Evolutionary conservation across 164 flowering plant genomes (phyloP).

Genomic region (Kingdonia uniflora): DNA sequence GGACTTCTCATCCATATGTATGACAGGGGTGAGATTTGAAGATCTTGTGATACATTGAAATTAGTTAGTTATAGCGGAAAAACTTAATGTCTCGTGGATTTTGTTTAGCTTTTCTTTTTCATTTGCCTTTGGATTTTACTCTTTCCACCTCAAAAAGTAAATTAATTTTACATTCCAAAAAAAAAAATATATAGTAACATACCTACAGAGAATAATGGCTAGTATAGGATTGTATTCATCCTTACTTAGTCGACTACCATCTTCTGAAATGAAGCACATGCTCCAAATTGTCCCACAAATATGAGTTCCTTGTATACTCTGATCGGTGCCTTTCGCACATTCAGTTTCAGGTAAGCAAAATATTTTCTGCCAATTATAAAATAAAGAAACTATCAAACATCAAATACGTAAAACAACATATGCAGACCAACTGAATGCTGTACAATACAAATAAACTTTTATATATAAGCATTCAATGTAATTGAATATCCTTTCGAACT

Average conservation of each 20-base stretch:
- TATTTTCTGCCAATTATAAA: conserved; percentile 42
- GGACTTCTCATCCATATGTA: too few species aligned
- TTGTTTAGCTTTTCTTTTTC: too few species aligned
- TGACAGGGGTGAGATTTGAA: too few species aligned
- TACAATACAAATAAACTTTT: conserved; percentile 3
- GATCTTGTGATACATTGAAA: too few species aligned
- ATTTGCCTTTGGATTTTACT: too few species aligned
- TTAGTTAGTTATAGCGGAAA: too few species aligned
- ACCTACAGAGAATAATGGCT: conserved; percentile 68
- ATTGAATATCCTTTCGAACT: too few species aligned
- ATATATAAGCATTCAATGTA: not conserved
- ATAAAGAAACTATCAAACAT: not conserved
- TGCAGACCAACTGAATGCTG: not conserved
- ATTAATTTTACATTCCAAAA: too few species aligned
- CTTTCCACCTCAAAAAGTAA: too few species aligned
- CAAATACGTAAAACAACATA: too few species aligned
- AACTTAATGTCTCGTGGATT: too few species aligned
- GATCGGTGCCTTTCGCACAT: conserved; percentile 19
- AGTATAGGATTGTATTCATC: conserved; percentile 45
- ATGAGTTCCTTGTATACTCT: conserved; percentile 23
- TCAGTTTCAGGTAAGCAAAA: conserved; percentile 57
- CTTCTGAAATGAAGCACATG: conserved; percentile 80
- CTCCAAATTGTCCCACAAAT: conserved; percentile 91
- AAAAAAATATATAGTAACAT: not conserved
- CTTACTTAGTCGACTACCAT: conserved; percentile 25